A percentile compares a stretch with the other conserved stretches of the same genome.
Conservation (phyloP, 192 early-diverging fungal genomes). For the Jimgerdemannia flammicorona region DNA sequence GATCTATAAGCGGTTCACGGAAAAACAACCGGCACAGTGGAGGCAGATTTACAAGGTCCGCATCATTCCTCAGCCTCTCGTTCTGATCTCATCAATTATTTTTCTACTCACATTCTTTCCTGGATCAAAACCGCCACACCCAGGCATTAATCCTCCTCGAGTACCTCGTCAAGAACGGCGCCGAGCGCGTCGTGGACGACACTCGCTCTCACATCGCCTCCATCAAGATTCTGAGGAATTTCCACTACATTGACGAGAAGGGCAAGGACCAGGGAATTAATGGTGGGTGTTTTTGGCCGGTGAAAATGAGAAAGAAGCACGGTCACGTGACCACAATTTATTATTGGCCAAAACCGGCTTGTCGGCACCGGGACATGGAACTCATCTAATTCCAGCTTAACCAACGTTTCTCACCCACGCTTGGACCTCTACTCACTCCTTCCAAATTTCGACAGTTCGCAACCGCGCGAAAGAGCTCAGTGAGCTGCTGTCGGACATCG, state of each 20-base stretch:
- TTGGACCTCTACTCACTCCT: background rate
- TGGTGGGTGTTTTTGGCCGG: constrained; percentile 46
- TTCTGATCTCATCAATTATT: constrained; percentile 8
- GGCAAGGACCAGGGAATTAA: constrained; percentile 98
- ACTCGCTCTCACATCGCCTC: constrained; percentile 82
- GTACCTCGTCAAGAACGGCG: constrained; percentile 93
- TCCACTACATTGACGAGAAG: constrained; percentile 87
- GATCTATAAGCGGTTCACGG: constrained; percentile 83
- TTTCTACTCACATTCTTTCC: too few species aligned
- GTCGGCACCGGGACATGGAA: too few species aligned
- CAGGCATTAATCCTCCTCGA: constrained; percentile 89
- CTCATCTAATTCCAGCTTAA: background rate
- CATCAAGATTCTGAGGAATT: constrained; percentile 84
- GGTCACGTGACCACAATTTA: background rate
- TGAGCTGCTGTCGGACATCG: constrained; percentile 74
- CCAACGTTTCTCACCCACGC: background rate
- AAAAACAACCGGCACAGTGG: constrained; percentile 84
- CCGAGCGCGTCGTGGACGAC: constrained; percentile 88
- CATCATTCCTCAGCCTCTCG: background rate
- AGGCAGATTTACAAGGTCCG: constrained; percentile 91
- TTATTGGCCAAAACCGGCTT: background rate
- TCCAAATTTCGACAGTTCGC: constrained; percentile 54
- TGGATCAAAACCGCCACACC: background rate
- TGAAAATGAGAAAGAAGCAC: background rate
- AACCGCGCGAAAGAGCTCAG: constrained; percentile 88